Conservation (phyloP, 768 basidiomycete genomes). For the Leccinum aurantiacum region DNA sequence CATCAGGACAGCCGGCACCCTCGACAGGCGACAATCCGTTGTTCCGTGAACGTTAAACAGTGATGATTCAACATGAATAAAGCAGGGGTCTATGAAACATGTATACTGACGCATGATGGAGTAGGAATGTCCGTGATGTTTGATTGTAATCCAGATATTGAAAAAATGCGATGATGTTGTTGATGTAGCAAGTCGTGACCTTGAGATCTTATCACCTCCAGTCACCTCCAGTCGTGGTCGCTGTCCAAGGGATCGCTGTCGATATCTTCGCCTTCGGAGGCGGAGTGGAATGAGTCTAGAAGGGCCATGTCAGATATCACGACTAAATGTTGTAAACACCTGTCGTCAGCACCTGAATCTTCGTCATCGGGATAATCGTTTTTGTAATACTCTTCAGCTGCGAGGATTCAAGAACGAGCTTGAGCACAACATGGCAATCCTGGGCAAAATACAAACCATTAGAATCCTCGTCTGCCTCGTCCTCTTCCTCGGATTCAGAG, state of each 20-base stretch:
- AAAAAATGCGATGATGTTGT: conserved; percentile 21
- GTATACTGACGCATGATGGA: conserved; percentile 17
- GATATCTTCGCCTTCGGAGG: conserved; percentile 49
- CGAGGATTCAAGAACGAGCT: not conserved
- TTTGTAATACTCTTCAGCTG: conserved; percentile 81
- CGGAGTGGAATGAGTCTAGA: conserved; percentile 60
- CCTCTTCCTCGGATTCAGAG: conserved; percentile 66
- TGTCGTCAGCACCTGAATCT: conserved; percentile 40
- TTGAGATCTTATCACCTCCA: not conserved
- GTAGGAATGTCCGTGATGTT: conserved; percentile 18
- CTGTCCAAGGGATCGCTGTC: conserved; percentile 30
- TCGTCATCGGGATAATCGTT: conserved; percentile 85
- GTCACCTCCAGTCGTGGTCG: conserved; percentile 37
- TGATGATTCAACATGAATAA: conserved; percentile 3
- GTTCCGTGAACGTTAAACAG: conserved; percentile 3
- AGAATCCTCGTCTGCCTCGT: conserved; percentile 82
- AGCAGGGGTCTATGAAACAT: conserved; percentile 15
- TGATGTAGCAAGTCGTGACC: conserved; percentile 8
- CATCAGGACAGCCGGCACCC: not conserved
- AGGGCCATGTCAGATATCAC: conserved; percentile 4
- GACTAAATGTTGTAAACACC: conserved; percentile 30
- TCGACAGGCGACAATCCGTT: not conserved
- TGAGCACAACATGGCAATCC: not conserved
- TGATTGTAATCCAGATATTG: conserved; percentile 21
- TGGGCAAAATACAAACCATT: conserved; percentile 51